phyloP scores from a whole-genome alignment of 2,329 filamentous ascomycete species.

The Monosporascus sp. region DNA sequence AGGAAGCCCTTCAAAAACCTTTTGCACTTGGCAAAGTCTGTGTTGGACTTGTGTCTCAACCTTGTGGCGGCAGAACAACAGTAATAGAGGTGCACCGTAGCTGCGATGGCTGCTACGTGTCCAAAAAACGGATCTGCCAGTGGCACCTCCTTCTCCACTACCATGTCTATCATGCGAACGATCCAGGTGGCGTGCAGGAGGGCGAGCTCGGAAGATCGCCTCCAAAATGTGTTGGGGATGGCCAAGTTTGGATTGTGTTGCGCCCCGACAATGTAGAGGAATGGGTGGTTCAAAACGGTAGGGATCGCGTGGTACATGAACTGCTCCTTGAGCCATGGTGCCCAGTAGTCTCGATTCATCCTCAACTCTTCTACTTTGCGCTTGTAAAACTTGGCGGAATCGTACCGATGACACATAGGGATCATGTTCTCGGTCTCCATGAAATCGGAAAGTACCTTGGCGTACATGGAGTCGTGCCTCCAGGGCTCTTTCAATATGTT shows the following conservation, averaged over 20 bases:
- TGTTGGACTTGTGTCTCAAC: slow-evolving; percentile 47
- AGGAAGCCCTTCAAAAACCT: slow-evolving; percentile 45
- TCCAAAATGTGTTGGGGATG: slow-evolving; percentile 51
- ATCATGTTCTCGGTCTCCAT: slow-evolving; percentile 46
- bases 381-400: slow-evolving; percentile 48
- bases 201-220: slow-evolving; percentile 45
- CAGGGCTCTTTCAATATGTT: slow-evolving; percentile 46
- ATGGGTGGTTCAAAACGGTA: slow-evolving; percentile 48
- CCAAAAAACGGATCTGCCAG: slow-evolving; percentile 49
- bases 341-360: slow-evolving; percentile 43
- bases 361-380: slow-evolving; percentile 41
- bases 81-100: slow-evolving; percentile 49
- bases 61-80: slow-evolving; percentile 44
- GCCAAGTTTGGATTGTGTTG: slow-evolving; percentile 47
- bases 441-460: slow-evolving; percentile 44
- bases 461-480: slow-evolving; percentile 47
- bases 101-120: slow-evolving; percentile 46
- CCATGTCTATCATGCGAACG: slow-evolving; percentile 50
- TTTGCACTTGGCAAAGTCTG: slow-evolving; percentile 46
- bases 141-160: slow-evolving; percentile 43
- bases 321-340: slow-evolving; percentile 47
- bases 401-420: slow-evolving; percentile 47
- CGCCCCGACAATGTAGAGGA: slow-evolving; percentile 47
- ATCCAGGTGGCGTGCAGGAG: slow-evolving; percentile 50
- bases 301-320: slow-evolving; percentile 49